Base-by-base conservation (phyloP, 2,329 filamentous ascomycete species). In the Mycosphaerelloides madeirae region DNA sequence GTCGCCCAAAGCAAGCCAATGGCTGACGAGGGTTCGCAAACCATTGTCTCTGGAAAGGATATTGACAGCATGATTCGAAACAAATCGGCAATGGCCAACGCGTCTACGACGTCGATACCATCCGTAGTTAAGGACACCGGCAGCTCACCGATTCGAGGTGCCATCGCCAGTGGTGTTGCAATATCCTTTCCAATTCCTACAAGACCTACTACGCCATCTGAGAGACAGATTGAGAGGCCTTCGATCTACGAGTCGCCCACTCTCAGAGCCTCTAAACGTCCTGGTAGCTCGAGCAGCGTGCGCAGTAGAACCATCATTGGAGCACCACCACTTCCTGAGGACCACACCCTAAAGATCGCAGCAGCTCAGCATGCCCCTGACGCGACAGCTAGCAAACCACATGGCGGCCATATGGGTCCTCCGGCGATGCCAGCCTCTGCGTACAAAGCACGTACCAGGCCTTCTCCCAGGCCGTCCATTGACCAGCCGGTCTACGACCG, bases 341-440 rank as follows among this genome's bases (percentile, higher is more conserved):
- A 96, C 63, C 89, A 95, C 65, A 86, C 81, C 55, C 80, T 93
- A 67, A 83, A 78, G 46, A 95, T 96, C 56, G 84, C 91, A 58
- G 87, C 87, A 38, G 87, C 86, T 31, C 74, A 79, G 58, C 83
- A 81, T 50, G 75, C 49, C 58, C 76, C 60, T 62, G 61, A 54
- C 29, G 49, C 60, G 25, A 42, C 57, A 31, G 47, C 57, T 29
- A 29, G 44, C 29, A 44, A 46, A 36, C 31, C 50, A 11, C 69
- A 67, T 45, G 65, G 60, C 72, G 46, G 57, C 68, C 29, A 96
- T n/a, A n/a, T 96, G 90, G 88, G 85, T 2, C 91, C 91, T 37
- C 91, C 91, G n/a, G 65, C 80, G 32, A 76, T 86, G 57, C 87
- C 90, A 25, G 87, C 89, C 37, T 95, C 88, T 47, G 85, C 84